Evolutionary conservation across 169 alveolate species (phyloP).

Genomic region (Plasmodium inui): DNA sequence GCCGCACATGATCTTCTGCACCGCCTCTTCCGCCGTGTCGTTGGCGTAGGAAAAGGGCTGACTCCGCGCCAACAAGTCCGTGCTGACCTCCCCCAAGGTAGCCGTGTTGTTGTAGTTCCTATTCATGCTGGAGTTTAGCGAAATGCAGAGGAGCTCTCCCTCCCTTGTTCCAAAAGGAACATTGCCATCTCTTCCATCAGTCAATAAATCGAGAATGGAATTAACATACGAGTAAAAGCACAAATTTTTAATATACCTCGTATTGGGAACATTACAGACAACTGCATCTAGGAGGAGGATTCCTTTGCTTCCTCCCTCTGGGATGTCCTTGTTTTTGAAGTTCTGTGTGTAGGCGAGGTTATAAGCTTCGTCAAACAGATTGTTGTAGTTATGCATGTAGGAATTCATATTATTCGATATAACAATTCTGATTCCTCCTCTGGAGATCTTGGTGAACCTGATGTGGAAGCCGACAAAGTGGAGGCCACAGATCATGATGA

Average conservation of each 20-base stretch:
- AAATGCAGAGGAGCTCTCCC: background rate
- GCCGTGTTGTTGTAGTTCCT: background rate
- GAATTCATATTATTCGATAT: constrained; percentile 84
- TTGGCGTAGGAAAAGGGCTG: background rate
- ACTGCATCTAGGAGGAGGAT: constrained; percentile 83
- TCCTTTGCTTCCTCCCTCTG: constrained; percentile 91
- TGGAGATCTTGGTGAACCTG: constrained; percentile 84
- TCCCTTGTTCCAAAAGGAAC: background rate
- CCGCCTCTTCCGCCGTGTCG: constrained; percentile 29
- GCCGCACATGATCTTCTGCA: background rate
- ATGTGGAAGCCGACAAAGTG: constrained; percentile 89
- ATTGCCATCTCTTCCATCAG: background rate
- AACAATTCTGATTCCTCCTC: constrained; percentile 89
- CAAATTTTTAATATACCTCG: constrained; percentile 54
- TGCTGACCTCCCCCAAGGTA: background rate
- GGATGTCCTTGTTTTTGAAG: constrained; percentile 87
- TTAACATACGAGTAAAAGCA: constrained; percentile 62
- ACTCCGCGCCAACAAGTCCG: background rate
- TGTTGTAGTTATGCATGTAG: constrained; percentile 82
- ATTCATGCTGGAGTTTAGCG: background rate
- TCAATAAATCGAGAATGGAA: constrained; percentile 30
- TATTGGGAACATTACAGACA: constrained; percentile 30
- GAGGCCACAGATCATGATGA: constrained; percentile 86
- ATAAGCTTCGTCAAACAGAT: constrained; percentile 88
- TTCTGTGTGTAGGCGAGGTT: constrained; percentile 87